A percentile compares a stretch with the other conserved stretches of the same genome.
Conservation (phyloP, 164 flowering plant genomes). For the Cinnamomum micranthum region DNA sequence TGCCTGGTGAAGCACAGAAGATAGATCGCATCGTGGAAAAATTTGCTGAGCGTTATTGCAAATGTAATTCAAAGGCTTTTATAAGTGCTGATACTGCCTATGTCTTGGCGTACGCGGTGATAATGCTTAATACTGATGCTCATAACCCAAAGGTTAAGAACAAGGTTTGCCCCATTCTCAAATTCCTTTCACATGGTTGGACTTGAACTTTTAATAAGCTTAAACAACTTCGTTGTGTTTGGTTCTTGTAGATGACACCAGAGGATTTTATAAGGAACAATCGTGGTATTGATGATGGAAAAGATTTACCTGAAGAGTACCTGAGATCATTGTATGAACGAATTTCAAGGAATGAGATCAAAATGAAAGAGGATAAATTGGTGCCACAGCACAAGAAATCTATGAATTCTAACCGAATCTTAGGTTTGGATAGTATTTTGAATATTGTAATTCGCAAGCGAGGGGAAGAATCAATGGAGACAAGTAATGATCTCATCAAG, state of each 20-base stretch:
- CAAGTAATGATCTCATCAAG: slow-evolving; percentile 91
- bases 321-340: slow-evolving; percentile 86
- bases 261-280: slow-evolving; percentile 97
- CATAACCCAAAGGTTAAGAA: slow-evolving; percentile 95
- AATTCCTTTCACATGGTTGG: not conserved
- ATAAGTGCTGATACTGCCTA: slow-evolving; percentile 98
- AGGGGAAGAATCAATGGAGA: slow-evolving; percentile 77
- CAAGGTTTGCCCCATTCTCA: slow-evolving; percentile 57
- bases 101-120: slow-evolving; percentile 96
- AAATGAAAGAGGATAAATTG: slow-evolving; percentile 90
- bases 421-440: slow-evolving; percentile 87
- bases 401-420: slow-evolving; percentile 63
- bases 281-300: slow-evolving; percentile 99
- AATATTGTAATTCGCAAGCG: slow-evolving; percentile 91
- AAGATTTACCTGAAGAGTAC: slow-evolving; percentile 93
- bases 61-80: slow-evolving; percentile 90
- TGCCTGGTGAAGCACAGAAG: slow-evolving; percentile 99
- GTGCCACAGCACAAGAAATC: slow-evolving; percentile 75
- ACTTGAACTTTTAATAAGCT: not conserved
- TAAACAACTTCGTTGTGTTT: slow-evolving; percentile 5
- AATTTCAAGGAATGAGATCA: slow-evolving; percentile 88
- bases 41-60: slow-evolving; percentile 96
- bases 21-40: slow-evolving; percentile 99
- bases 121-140: slow-evolving; percentile 96
- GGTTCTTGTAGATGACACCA: slow-evolving; percentile 80